Conservation (phyloP, 371 early-diverging fungal species). For the Hamiltosporidium magnivora region DNA sequence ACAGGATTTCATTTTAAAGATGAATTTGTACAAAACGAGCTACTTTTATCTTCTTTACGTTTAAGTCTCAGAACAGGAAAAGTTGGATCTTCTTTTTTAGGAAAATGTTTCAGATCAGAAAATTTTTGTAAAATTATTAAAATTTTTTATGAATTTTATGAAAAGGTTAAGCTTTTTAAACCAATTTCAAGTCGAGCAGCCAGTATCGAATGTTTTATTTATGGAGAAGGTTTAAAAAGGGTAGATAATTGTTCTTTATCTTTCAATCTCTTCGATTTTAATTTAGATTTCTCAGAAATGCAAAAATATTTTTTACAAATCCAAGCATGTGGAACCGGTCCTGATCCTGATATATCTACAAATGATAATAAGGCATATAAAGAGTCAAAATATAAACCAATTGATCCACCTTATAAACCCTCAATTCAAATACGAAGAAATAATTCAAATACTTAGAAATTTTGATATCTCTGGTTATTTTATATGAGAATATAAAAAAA, state of each 20-base stretch:
- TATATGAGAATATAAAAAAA: background rate
- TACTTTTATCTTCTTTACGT: constrained; percentile 62
- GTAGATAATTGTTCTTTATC: background rate
- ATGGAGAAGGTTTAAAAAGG: background rate
- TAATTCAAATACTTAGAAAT: background rate
- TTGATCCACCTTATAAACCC: background rate
- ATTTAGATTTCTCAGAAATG: background rate
- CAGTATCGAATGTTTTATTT: background rate
- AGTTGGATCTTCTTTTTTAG: background rate
- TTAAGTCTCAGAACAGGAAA: background rate
- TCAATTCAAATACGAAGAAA: background rate
- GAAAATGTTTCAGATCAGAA: background rate
- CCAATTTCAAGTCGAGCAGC: background rate
- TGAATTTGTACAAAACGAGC: constrained; percentile 88
- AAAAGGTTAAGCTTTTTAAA: background rate
- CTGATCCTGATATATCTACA: background rate
- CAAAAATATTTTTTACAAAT: too few relatives aligned
- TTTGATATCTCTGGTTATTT: background rate
- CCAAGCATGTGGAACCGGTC: background rate
- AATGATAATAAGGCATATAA: background rate
- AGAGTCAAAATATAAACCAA: background rate
- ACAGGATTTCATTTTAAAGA: constrained; percentile 95
- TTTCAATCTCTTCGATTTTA: background rate
- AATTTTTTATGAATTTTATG: background rate
- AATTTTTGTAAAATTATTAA: background rate